These are phyloP conservation scores for Penicillium olsonii DNA, from an alignment of 2,329 filamentous ascomycete species.

Conservation along the genomic window DNA sequence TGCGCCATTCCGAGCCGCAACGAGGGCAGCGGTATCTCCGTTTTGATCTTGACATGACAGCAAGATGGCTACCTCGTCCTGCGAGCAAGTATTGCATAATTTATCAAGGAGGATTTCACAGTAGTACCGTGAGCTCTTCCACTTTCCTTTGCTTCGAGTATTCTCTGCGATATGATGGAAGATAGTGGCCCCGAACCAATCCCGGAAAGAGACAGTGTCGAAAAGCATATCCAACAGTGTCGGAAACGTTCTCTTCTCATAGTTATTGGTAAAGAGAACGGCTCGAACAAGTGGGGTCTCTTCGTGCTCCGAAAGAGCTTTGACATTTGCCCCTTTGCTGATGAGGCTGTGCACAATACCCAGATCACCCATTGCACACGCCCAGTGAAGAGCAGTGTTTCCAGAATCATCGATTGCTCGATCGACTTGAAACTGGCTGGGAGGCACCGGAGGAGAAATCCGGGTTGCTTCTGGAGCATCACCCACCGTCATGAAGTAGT, in stretches of 20 bases:
- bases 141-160: conserved; percentile 81
- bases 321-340: conserved; percentile 73
- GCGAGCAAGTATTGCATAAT: conserved; percentile 74
- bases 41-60: conserved; percentile 81
- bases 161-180: conserved; percentile 93
- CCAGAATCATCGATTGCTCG: conserved; percentile 90
- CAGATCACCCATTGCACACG: conserved; percentile 93
- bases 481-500: conserved; percentile 90
- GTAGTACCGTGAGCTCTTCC: conserved; percentile 89
- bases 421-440: conserved; percentile 82
- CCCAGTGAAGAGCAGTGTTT: conserved; percentile 95
- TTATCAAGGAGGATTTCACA: conserved; percentile 87
- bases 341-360: conserved; percentile 88
- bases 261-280: conserved; percentile 95
- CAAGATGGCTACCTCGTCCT: conserved; percentile 73
- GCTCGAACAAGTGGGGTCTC: conserved; percentile 95
- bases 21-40: conserved; percentile 87
- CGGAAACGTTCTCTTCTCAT: conserved; percentile 88
- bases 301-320: conserved; percentile 67
- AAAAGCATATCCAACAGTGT: conserved; percentile 80
- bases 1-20: conserved; percentile 82
- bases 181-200: conserved; percentile 80
- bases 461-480: conserved; percentile 67
- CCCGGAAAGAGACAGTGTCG: conserved; percentile 75
- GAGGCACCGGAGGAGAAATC: conserved; percentile 70